Base-by-base conservation (phyloP, 2,329 filamentous ascomycete genomes). In the Phaeosphaeria sp. region DNA sequence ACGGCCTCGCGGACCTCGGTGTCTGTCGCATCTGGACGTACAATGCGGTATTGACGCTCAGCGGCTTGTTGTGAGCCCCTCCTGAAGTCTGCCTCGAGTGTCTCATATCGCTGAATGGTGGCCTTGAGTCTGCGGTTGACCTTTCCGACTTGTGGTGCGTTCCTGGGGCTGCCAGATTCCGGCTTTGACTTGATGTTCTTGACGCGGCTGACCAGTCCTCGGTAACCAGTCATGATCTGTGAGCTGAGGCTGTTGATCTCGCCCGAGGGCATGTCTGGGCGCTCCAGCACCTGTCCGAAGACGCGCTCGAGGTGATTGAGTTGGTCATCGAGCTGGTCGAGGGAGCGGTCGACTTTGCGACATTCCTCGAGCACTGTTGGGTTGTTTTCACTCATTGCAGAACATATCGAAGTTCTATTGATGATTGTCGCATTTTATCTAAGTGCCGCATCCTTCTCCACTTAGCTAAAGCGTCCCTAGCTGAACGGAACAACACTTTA, bases 341-440 rank as follows among this genome's bases (percentile, higher is more conserved):
- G 91, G 43, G 89, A 90, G 57, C 86, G 83, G 75, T 93, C 90
- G 74, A 97, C 90, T 46, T 91, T 88, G 58, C 87, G 86, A 80
- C 92, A 95, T 76, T 95, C 90, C 80, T 96, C 92, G 59, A 97
- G 85, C n/a, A n/a, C n/a, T n/a, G n/a, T n/a, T n/a, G n/a, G n/a
- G n/a, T n/a, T n/a, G n/a, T n/a, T n/a, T n/a, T n/a, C n/a, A n/a
- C n/a, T n/a, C n/a, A n/a, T n/a, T n/a, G n/a, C n/a, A n/a, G n/a
- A n/a, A n/a, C n/a, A n/a, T n/a, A n/a, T n/a, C n/a, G n/a, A n/a
- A n/a, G n/a, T n/a, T n/a, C n/a, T n/a, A n/a, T n/a, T n/a, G n/a
- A n/a, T n/a, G n/a, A n/a, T n/a, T n/a, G n/a, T n/a, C n/a, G n/a
- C n/a, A n/a, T n/a, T n/a, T n/a, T n/a, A n/a, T n/a, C n/a, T n/a